phyloP scores from a whole-genome alignment of 2,329 filamentous ascomycete species.

The Neopestalotiopsis clavispora region DNA sequence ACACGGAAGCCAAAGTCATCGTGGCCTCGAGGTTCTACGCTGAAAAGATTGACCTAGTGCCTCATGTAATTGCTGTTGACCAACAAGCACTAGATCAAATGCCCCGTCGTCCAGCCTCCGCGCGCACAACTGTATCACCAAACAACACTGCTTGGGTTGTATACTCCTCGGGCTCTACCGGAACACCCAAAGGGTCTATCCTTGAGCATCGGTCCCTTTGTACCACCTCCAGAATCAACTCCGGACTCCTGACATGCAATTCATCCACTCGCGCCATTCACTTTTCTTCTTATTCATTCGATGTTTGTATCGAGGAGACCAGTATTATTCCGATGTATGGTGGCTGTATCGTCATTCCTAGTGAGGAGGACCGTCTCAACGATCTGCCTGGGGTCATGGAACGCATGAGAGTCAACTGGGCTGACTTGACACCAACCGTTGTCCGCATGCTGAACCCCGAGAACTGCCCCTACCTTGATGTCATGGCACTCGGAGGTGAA shows the following conservation, averaged over 20 bases:
- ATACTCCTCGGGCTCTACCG: constrained; percentile 20
- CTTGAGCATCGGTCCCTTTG: constrained; percentile 11
- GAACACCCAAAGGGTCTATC: constrained; percentile 20
- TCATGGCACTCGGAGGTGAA: constrained; percentile 32
- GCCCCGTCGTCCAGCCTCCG: neutral
- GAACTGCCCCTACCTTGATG: constrained; percentile 28
- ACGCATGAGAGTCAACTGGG: constrained; percentile 25
- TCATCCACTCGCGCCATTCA: constrained; percentile 22
- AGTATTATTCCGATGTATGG: constrained; percentile 42
- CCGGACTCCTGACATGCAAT: neutral
- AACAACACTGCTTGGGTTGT: constrained; percentile 19
- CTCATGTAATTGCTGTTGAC: constrained; percentile 1
- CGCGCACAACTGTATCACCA: neutral
- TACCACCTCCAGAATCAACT: constrained; percentile 5
- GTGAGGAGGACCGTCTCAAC: constrained; percentile 38
- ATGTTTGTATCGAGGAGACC: constrained; percentile 42
- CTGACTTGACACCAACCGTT: constrained; percentile 35
- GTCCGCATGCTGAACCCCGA: constrained; percentile 29
- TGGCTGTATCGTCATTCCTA: constrained; percentile 44
- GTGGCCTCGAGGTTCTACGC: constrained; percentile 9
- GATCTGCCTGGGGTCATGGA: constrained; percentile 36
- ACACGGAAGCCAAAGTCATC: constrained; percentile 23
- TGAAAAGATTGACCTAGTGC: constrained; percentile 2
- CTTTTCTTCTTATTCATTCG: constrained; percentile 41
- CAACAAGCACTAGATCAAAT: neutral